Percentiles rank a stretch among this genome's conserved stretches.
Conservation (phyloP, 2,329 filamentous ascomycete genomes). For the Talaromyces marneffei region DNA sequence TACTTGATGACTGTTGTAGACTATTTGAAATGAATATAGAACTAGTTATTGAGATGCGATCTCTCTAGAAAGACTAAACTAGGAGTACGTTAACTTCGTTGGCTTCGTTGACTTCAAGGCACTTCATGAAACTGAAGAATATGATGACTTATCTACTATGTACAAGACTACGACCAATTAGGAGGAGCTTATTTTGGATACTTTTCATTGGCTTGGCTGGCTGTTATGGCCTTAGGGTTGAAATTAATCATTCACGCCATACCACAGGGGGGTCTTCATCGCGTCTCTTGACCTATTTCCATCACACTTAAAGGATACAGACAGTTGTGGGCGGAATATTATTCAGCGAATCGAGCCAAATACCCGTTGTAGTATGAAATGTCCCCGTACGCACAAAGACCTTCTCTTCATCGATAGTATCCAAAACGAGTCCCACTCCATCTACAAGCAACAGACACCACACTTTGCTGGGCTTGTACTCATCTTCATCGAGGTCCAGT, state of each 20-base stretch:
- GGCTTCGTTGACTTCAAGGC: neutral
- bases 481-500: neutral
- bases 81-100: too few relatives aligned
- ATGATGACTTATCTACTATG: too few relatives aligned
- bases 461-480: neutral
- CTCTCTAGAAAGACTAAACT: too few relatives aligned
- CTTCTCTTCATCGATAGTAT: neutral
- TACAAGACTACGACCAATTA: neutral
- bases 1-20: neutral
- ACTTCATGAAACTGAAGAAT: neutral
- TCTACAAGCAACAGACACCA: constrained; percentile 6
- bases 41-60: too few relatives aligned
- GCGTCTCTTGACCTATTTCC: too few relatives aligned
- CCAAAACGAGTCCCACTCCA: neutral
- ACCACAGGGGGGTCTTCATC: too few relatives aligned
- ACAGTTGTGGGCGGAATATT: neutral
- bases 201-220: neutral
- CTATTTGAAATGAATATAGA: neutral
- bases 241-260: neutral
- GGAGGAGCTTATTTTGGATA: neutral
- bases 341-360: neutral
- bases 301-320: neutral
- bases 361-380: neutral
- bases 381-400: constrained; percentile 1
- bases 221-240: neutral